Percentiles rank a stretch among this genome's conserved stretches.
Evolutionary conservation across 257 asterid species (phyloP).

Genomic region (Jaltomata sinuosa): DNA sequence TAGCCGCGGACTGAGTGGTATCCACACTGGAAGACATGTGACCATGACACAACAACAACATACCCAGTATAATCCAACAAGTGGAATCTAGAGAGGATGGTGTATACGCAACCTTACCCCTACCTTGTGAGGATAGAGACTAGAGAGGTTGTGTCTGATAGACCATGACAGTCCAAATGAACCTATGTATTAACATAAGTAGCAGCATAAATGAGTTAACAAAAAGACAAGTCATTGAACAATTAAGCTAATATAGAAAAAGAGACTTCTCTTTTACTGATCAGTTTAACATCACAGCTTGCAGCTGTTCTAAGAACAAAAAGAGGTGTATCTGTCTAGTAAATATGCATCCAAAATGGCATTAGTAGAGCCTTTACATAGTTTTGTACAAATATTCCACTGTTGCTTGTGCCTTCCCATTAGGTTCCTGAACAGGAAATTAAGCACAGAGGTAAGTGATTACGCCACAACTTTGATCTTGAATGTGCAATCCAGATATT

Average conservation of each 20-base stretch:
- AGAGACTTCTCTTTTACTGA: neutral
- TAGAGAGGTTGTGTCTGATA: neutral
- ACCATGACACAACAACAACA: neutral
- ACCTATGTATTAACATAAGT: neutral
- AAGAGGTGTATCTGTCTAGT: neutral
- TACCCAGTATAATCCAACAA: neutral
- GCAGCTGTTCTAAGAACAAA: neutral
- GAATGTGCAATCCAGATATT: too few relatives aligned
- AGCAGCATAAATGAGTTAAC: neutral
- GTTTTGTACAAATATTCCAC: neutral
- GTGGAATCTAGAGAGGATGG: neutral
- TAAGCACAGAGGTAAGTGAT: neutral
- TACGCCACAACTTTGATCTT: neutral
- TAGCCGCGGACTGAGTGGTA: neutral
- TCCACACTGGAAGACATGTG: neutral
- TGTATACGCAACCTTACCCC: too few relatives aligned
- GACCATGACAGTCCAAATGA: too few relatives aligned
- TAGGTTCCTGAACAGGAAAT: neutral
- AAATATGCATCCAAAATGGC: neutral
- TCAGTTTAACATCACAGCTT: neutral
- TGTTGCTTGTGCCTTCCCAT: neutral
- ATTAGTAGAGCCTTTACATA: neutral
- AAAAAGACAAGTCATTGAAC: neutral
- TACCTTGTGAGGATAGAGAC: too few relatives aligned
- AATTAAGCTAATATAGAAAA: neutral